Conservation (phyloP, 164 flowering plant species). For the Stephania cephalantha region DNA sequence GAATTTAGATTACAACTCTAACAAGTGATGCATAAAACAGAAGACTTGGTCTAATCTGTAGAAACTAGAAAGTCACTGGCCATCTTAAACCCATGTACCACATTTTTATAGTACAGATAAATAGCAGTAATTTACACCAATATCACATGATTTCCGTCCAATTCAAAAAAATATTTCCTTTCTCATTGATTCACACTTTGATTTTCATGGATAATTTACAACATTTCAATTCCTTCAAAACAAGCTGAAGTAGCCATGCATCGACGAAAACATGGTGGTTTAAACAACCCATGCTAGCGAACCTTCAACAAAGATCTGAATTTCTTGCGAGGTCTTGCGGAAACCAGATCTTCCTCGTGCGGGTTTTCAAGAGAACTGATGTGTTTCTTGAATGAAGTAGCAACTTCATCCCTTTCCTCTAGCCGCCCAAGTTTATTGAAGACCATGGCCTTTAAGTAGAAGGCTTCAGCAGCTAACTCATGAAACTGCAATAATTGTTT, state of each 20-base stretch:
- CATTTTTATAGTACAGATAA: no score
- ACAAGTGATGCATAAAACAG: no score
- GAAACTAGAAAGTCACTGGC: no score
- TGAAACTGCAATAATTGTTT: slow-evolving; percentile 51
- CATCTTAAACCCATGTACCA: no score
- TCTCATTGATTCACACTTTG: no score
- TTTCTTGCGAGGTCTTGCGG: not conserved
- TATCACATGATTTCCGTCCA: no score
- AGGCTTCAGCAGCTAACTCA: slow-evolving; percentile 92
- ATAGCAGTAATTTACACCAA: no score
- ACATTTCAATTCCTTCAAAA: no score
- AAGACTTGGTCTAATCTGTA: no score
- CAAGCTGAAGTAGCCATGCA: not conserved
- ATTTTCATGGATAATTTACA: no score
- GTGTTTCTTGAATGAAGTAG: slow-evolving; percentile 66
- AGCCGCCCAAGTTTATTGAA: slow-evolving; percentile 50
- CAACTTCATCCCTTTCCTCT: slow-evolving; percentile 80
- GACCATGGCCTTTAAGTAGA: slow-evolving; percentile 73
- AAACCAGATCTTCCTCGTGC: slow-evolving; percentile 21
- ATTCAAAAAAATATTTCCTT: no score
- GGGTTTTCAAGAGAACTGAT: slow-evolving; percentile 55
- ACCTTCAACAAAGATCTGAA: not conserved
- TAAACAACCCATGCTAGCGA: not conserved
- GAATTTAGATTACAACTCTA: no score
- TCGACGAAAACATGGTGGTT: not conserved